phyloP scores from a whole-genome alignment of 805 yeast species.

The Ogataea pignaliae region DNA sequence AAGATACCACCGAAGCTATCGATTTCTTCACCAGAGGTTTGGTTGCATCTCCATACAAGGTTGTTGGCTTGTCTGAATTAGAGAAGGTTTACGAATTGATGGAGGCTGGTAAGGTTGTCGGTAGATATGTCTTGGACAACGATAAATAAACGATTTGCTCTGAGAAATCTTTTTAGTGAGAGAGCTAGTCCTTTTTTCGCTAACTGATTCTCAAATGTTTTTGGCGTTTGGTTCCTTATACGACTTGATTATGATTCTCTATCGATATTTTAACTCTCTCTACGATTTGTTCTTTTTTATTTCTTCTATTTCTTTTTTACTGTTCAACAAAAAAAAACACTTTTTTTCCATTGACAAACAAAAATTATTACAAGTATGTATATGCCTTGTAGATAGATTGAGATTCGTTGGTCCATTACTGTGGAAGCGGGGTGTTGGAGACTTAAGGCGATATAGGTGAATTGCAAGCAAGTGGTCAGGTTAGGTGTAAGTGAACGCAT shows the following conservation, averaged over 20 bases:
- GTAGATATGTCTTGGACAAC: conserved; percentile 86
- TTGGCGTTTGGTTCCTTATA: background rate
- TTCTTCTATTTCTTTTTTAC: background rate
- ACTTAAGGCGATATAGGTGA: too few species aligned
- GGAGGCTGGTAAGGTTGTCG: conserved; percentile 83
- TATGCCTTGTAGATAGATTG: too few species aligned
- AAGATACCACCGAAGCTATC: conserved; percentile 75
- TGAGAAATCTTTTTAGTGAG: background rate
- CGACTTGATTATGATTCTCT: background rate
- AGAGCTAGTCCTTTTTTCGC: background rate
- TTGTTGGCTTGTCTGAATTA: conserved; percentile 73
- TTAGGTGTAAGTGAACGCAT: too few species aligned
- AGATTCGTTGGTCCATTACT: too few species aligned
- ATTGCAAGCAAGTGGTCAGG: too few species aligned
- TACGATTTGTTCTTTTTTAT: background rate
- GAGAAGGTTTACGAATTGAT: conserved; percentile 68
- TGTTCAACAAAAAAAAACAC: background rate
- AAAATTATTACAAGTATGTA: too few species aligned
- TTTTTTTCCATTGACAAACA: background rate
- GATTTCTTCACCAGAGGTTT: conserved; percentile 68
- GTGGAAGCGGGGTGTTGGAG: too few species aligned
- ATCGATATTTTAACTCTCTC: background rate
- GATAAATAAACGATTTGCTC: conserved; percentile 49
- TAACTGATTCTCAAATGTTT: background rate
- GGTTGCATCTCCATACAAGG: conserved; percentile 60